Evolutionary conservation across 805 yeast species (phyloP), one percentile per base, ranked within the genome.

Genomic region (Candida argentea): DNA sequence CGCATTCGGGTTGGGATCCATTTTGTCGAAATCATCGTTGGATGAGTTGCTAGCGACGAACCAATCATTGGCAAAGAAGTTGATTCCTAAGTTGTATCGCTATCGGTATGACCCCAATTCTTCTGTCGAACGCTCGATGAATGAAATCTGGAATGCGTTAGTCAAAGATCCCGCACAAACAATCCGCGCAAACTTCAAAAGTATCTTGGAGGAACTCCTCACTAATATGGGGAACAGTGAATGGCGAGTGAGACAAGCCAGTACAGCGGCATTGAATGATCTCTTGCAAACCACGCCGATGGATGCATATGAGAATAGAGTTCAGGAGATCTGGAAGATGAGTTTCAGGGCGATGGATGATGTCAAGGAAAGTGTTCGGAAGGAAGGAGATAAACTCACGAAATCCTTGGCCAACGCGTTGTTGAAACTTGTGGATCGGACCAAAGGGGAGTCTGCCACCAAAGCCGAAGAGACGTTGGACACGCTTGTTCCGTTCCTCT

Each of bases 231-330:
- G 85, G 2, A 73, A 73, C 33, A 70, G 77, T 30, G 96, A 91
- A 51, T 91, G 97, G 96, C 69, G 97, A 40, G 83, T 79, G 0
- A 67, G 98, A 39, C 91, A 89, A 46, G 95, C 95, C 0, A 73
- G 91, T 48, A 64, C 89, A 0, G 48, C 68, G 6, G 95, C 86
- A 0, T 50, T 83, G 30, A 58, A 70, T 18, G 86, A 84, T 38
- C 52, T 89, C 12, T 51, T 91, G 9, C 80, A 76, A 36, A 64
- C 74, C n/a, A 62, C 68, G 15, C 65, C 76, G 0, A 41, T 71
- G 14, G 73, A 69, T 7, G 55, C 48, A 9, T 79, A 77, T 40
- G 70, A 70, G 20, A 38, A 45, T 7, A 44, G 56, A 6, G 43
- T 80, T 34, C 79, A 81, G 33, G 74, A 73, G 4, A 72, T 89